Evolutionary conservation across 164 flowering plant species (phyloP).

Genomic region (Magnolia kwangsiensis): DNA sequence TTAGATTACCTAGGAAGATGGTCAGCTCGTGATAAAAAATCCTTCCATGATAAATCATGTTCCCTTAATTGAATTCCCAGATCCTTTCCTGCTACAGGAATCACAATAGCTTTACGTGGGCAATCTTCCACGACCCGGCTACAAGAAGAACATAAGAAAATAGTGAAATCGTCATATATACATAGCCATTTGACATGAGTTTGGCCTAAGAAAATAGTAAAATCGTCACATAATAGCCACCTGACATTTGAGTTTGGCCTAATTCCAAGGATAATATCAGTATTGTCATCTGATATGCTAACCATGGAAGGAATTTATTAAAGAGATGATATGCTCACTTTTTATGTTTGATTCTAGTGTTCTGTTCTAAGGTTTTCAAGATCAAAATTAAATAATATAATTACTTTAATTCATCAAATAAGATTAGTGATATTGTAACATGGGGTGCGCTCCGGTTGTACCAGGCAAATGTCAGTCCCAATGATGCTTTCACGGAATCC

Average conservation of each 20-base stretch:
- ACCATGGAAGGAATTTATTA: too few species aligned
- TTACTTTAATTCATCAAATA: neutral
- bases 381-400: neutral
- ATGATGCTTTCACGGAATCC: too few species aligned
- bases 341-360: neutral
- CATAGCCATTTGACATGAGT: neutral
- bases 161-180: neutral
- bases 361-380: neutral
- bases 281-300: too few species aligned
- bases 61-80: conserved; percentile 52
- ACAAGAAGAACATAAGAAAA: conserved; percentile 20
- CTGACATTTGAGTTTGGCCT: too few species aligned
- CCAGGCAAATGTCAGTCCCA: too few species aligned
- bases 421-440: neutral
- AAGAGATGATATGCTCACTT: neutral
- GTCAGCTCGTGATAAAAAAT: conserved; percentile 48
- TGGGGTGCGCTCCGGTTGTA: too few species aligned
- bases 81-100: conserved; percentile 66
- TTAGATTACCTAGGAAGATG: conserved; percentile 53
- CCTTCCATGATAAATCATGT: conserved; percentile 73
- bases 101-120: conserved; percentile 58
- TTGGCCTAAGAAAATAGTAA: neutral
- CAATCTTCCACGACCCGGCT: conserved; percentile 82
- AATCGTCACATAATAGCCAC: too few species aligned
- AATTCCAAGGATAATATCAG: too few species aligned